A percentile compares a stretch with the other conserved stretches of the same genome.
Evolutionary conservation across 192 early-diverging fungal genomes (phyloP).

Genomic region (Umbelopsis ramanniana): DNA sequence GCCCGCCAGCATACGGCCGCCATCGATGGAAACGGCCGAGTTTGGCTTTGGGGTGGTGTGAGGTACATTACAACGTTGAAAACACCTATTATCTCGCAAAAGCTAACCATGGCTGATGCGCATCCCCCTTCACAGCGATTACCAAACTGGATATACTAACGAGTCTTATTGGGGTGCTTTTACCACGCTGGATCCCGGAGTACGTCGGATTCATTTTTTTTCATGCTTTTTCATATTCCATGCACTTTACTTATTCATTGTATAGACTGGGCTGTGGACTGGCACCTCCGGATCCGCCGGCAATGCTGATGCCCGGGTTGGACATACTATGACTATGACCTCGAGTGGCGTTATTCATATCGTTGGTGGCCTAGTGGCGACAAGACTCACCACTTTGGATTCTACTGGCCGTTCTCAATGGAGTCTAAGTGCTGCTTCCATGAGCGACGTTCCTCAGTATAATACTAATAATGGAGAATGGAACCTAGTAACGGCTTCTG

Average conservation of each 20-base stretch:
- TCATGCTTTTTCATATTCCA: background rate
- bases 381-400: background rate
- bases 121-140: background rate
- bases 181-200: background rate
- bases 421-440: background rate
- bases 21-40: background rate
- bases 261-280: background rate
- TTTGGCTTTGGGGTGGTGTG: constrained; percentile 17
- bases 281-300: background rate
- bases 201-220: background rate
- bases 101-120: background rate
- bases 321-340: constrained; percentile 15
- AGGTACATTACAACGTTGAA: background rate
- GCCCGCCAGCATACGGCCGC: constrained; percentile 10
- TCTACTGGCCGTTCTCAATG: background rate
- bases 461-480: background rate
- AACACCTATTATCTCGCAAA: background rate
- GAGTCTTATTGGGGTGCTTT: constrained; percentile 11
- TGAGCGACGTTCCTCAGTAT: background rate
- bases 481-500: background rate
- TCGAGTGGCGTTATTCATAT: background rate
- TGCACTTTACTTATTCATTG: background rate
- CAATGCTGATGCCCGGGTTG: background rate
- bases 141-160: constrained; percentile 15
- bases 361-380: background rate